Evolutionary conservation across 805 yeast species (phyloP).

Genomic region (Yamadazyma olivae): DNA sequence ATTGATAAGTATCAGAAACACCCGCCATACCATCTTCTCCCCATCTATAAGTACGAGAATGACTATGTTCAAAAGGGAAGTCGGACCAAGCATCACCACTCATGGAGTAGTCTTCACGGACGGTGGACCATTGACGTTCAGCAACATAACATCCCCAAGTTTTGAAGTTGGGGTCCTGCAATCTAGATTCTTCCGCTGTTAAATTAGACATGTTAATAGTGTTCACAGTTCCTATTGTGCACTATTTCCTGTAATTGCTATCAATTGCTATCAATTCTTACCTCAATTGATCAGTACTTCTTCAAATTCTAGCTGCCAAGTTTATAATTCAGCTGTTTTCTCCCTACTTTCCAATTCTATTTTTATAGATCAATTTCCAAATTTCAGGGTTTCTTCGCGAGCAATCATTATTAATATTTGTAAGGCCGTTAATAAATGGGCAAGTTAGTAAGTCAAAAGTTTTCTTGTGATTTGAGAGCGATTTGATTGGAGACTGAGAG

Average conservation of each 20-base stretch:
- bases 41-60: slow-evolving; percentile 84
- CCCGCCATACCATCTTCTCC: slow-evolving; percentile 96
- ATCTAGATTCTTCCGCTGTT: slow-evolving; percentile 39
- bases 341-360: no score
- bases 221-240: not conserved
- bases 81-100: slow-evolving; percentile 90
- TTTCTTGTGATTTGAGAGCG: no score
- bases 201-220: not conserved
- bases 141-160: slow-evolving; percentile 91
- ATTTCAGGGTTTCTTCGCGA: no score
- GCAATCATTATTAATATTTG: no score
- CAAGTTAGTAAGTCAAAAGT: no score
- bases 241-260: not conserved
- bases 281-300: not conserved
- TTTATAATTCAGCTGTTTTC: no score
- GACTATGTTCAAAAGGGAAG: slow-evolving; percentile 82
- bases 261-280: not conserved
- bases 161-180: slow-evolving; percentile 51
- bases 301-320: no score
- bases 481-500: no score
- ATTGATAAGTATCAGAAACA: slow-evolving; percentile 77
- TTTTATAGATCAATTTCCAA: no score
- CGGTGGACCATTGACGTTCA: slow-evolving; percentile 86
- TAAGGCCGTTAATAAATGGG: no score
- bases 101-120: slow-evolving; percentile 81